A percentile compares a stretch with the other conserved stretches of the same genome.
Conservation (phyloP, 106 monocot genomes). For the Allium fistulosum region DNA sequence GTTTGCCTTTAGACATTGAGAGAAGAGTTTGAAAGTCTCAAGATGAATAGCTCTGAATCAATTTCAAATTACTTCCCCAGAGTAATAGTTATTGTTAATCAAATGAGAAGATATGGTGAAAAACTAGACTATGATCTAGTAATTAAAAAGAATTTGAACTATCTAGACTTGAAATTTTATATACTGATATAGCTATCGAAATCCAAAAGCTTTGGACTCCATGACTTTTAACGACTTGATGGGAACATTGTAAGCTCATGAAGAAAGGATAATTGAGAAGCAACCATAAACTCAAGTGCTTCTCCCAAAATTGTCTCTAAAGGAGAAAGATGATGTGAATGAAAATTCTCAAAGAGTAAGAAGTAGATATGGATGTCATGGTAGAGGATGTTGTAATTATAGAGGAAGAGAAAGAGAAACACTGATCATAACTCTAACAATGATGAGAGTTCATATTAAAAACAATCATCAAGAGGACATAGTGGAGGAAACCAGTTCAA, state of each 20-base stretch:
- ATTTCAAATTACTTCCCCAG: constrained; percentile 3
- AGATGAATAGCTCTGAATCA: background rate
- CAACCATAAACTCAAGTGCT: no score
- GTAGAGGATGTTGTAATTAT: no score
- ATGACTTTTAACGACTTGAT: background rate
- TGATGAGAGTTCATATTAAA: no score
- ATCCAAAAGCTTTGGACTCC: constrained; percentile 3
- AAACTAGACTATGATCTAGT: background rate
- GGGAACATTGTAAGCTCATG: background rate
- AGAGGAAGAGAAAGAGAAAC: no score
- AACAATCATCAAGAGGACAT: no score
- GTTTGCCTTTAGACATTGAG: constrained; percentile 1
- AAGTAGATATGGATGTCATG: background rate
- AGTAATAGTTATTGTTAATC: background rate
- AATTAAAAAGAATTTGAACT: background rate
- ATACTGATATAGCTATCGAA: background rate
- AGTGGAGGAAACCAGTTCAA: no score
- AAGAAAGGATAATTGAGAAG: no score
- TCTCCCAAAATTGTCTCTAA: background rate
- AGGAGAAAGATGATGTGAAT: background rate
- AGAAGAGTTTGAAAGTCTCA: no score
- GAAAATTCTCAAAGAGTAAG: background rate
- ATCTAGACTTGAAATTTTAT: constrained; percentile 1
- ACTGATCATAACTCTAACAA: no score
- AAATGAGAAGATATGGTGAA: constrained; percentile 11